Base-by-base conservation (phyloP, 192 early-diverging fungal species). In the Geranomyces michiganensis region DNA sequence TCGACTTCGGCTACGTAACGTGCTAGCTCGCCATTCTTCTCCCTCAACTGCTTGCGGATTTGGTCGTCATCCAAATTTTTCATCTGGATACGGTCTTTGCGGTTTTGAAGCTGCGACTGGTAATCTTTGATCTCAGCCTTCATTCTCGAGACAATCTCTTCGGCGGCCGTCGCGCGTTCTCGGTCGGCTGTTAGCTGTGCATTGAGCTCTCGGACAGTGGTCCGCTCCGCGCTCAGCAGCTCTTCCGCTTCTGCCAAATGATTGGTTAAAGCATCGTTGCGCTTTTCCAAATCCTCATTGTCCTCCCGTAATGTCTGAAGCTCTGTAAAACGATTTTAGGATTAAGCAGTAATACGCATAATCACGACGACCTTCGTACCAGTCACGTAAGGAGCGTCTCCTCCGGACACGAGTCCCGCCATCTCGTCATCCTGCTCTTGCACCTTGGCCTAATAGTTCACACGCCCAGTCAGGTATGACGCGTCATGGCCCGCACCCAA, bases 11-110 rank as follows among this genome's bases (percentile, higher is more conserved):
- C 63, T 3, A 85, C 29, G 59, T 80, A 85, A 24, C 72, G 44
- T 56, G 77, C 78, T 36, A 87, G 66, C 67, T 87, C 78, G 4
- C 45, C 30, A 59, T 87, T 87, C 62, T 87, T 84, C 41, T 85
- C 79, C 76, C 74, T 76, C 30, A 82, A 48, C 64, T 79, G 77
- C 27, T 59, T 65, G 14, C 78, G 62, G 68, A 82, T 70, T 53
- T 79, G 75, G 30, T 85, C 84, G 19, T 82, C 80, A 46, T 81
- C 79, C 31, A 79, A 36, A 63, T 70, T 80, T 36, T 77, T 80
- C 14, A 69, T 51, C 61, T 82, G 74, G 1, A 85, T 43, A 32
- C 79, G 74, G 29, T 71, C 73, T 59, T 74, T 70, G 21, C 79
- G 80, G n/a, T 66, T 74, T 33, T 73, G 55, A 47, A 85, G 67